Conservation (phyloP, 2,329 filamentous ascomycete species). For the Botryotinia calthae region DNA sequence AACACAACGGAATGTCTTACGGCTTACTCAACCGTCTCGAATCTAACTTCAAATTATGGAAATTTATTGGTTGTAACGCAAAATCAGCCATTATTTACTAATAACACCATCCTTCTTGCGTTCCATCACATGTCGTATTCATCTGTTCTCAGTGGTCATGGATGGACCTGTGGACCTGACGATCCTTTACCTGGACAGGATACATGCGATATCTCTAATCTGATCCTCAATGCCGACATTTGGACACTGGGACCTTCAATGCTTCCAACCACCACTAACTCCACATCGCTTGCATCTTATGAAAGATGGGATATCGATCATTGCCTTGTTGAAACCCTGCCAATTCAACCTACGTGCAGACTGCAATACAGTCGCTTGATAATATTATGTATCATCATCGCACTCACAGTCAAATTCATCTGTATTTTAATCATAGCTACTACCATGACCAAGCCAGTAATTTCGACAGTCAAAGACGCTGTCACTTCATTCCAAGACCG, state of each 20-base stretch:
- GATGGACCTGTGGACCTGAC: slow-evolving; percentile 29
- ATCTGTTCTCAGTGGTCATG: slow-evolving; percentile 28
- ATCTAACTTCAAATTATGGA: slow-evolving; percentile 21
- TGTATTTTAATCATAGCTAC: slow-evolving; percentile 14
- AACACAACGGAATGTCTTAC: slow-evolving; percentile 29
- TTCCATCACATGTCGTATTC: slow-evolving; percentile 27
- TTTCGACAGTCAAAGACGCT: slow-evolving; percentile 41
- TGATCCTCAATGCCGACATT: slow-evolving; percentile 24
- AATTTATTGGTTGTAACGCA: slow-evolving; percentile 30
- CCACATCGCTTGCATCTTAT: slow-evolving; percentile 7
- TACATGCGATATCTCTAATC: slow-evolving; percentile 25
- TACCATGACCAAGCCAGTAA: slow-evolving; percentile 27
- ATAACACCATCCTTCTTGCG: slow-evolving; percentile 25
- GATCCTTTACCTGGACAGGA: slow-evolving; percentile 25
- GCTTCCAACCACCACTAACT: not conserved
- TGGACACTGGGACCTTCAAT: slow-evolving; percentile 26
- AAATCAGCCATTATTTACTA: slow-evolving; percentile 20
- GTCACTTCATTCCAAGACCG: slow-evolving; percentile 40
- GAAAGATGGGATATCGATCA: slow-evolving; percentile 29
- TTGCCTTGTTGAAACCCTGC: slow-evolving; percentile 26
- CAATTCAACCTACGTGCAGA: slow-evolving; percentile 24
- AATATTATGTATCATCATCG: not conserved
- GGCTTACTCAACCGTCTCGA: slow-evolving; percentile 25
- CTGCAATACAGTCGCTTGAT: slow-evolving; percentile 27
- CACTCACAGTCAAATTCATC: slow-evolving; percentile 1